These are phyloP conservation scores for Purpureocillium lavendulum DNA, from an alignment of 2,329 filamentous ascomycete species.

Conservation along the genomic window DNA sequence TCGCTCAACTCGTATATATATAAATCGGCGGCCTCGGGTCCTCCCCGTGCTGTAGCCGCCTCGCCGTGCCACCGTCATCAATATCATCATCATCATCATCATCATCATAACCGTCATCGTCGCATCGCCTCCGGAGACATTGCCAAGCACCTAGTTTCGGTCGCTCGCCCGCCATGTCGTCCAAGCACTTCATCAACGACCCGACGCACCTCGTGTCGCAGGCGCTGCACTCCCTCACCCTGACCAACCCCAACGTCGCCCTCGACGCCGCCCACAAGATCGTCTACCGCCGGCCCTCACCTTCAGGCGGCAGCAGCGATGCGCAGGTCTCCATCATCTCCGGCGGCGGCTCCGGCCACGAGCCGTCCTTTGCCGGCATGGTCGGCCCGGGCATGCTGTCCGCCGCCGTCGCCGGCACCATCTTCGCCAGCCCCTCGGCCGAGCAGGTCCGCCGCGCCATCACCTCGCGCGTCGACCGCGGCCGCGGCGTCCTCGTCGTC, in stretches of 20 bases:
- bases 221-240: constrained; percentile 67
- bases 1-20: no score
- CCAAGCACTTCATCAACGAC: constrained; percentile 87
- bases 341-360: constrained; percentile 84
- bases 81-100: no score
- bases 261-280: constrained; percentile 77
- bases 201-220: constrained; percentile 68
- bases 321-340: constrained; percentile 73
- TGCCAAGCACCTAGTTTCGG: no score
- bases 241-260: constrained; percentile 76
- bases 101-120: no score
- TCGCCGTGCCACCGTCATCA: no score
- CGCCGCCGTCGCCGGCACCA: constrained; percentile 77
- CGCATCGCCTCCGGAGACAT: no score
- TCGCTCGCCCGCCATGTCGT: constrained; percentile 38
- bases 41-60: no score
- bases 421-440: constrained; percentile 74
- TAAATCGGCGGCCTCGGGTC: no score
- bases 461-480: constrained; percentile 60
- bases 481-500: constrained; percentile 73
- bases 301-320: constrained; percentile 27
- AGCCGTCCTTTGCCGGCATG: constrained; percentile 79
- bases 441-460: constrained; percentile 77
- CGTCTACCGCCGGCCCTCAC: constrained; percentile 57
- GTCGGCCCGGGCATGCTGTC: constrained; percentile 75